Conservation (phyloP, 2,329 filamentous ascomycete species). For the Paraconiothyrium sp. region DNA sequence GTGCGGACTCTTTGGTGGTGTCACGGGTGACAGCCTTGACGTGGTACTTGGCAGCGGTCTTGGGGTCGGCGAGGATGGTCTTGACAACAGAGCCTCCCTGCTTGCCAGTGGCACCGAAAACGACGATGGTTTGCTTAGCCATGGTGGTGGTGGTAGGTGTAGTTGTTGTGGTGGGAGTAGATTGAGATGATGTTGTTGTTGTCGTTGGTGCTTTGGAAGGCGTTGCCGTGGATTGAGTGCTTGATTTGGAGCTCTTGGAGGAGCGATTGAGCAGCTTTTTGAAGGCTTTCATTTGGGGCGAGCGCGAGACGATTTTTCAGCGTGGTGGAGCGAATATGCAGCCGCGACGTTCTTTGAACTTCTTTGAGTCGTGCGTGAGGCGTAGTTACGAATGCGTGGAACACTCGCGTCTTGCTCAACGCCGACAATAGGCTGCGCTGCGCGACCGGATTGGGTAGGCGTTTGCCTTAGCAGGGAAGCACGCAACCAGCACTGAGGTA, state of each 20-base stretch:
- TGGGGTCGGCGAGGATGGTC: conserved; percentile 50
- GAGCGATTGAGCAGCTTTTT: conserved; percentile 14
- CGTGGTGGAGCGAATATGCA: conserved; percentile 14
- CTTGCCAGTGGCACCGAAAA: conserved; percentile 56
- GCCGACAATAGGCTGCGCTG: background rate
- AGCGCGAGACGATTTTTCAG: conserved; percentile 13
- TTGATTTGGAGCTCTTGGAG: conserved; percentile 10
- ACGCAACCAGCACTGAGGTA: background rate
- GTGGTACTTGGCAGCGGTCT: conserved; percentile 55
- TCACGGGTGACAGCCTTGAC: conserved; percentile 63
- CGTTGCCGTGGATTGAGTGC: conserved; percentile 11
- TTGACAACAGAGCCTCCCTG: conserved; percentile 53
- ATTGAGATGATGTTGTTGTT: background rate
- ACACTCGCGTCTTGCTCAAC: background rate
- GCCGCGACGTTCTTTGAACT: conserved; percentile 9
- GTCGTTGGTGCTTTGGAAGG: conserved; percentile 6
- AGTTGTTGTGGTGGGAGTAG: background rate
- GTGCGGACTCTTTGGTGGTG: conserved; percentile 33
- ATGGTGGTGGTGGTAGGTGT: conserved; percentile 9
- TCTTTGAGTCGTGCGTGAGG: background rate
- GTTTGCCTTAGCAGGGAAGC: conserved; percentile 1
- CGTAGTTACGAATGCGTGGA: conserved; percentile 8
- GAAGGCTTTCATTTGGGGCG: conserved; percentile 8
- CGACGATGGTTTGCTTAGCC: conserved; percentile 22
- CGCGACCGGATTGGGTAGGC: conserved; percentile 6